Conservation (phyloP, 2,329 filamentous ascomycete genomes). For the Acrodontium crateriforme region DNA sequence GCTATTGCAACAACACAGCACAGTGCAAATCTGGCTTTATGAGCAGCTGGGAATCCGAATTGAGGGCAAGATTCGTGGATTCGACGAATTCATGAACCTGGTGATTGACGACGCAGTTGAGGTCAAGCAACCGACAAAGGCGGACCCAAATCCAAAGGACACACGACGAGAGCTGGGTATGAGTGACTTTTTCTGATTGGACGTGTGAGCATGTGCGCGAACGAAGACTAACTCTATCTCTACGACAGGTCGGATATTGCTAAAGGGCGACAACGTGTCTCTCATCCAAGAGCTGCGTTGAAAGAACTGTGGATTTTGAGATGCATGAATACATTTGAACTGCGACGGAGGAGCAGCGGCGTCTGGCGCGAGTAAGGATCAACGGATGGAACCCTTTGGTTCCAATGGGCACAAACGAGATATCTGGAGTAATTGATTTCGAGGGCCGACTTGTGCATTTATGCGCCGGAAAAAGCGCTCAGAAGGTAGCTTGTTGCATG, state of each 20-base stretch:
- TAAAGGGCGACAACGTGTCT: slow-evolving; percentile 81
- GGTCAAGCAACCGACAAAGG: slow-evolving; percentile 73
- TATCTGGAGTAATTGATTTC: too few species aligned
- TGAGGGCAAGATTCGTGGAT: slow-evolving; percentile 91
- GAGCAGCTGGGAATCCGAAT: slow-evolving; percentile 91
- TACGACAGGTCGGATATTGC: slow-evolving; percentile 58
- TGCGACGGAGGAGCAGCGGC: background rate
- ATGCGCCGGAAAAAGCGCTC: too few species aligned
- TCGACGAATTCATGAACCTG: slow-evolving; percentile 99
- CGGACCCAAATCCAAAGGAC: slow-evolving; percentile 52
- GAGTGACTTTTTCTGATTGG: background rate
- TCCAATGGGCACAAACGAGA: too few species aligned
- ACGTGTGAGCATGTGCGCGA: background rate
- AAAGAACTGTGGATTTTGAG: slow-evolving; percentile 1
- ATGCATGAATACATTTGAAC: background rate
- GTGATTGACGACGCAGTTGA: slow-evolving; percentile 93
- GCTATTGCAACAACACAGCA: slow-evolving; percentile 69
- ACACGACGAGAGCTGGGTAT: slow-evolving; percentile 58
- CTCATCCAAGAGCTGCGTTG: slow-evolving; percentile 44
- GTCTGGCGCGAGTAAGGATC: background rate
- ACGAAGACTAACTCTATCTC: slow-evolving; percentile 2
- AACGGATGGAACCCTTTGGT: too few species aligned
- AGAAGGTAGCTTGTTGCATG: too few species aligned
- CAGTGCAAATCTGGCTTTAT: slow-evolving; percentile 90
- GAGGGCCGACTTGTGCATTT: too few species aligned